These are phyloP conservation scores for Davidsoniella virescens DNA, from an alignment of 2,329 filamentous ascomycete genomes.

Conservation along the genomic window DNA sequence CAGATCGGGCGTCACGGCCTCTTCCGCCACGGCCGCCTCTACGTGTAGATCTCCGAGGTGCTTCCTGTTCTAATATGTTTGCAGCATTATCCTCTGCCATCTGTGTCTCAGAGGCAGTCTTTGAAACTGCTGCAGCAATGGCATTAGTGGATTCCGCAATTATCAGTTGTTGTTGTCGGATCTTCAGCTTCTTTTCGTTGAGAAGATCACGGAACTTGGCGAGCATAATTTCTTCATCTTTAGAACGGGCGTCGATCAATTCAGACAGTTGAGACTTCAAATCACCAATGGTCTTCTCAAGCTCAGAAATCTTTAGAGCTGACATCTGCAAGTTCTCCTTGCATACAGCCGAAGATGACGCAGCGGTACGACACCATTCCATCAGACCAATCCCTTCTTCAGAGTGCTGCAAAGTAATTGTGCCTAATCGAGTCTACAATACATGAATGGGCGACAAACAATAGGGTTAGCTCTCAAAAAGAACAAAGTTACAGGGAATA, in stretches of 20 bases:
- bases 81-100: background rate
- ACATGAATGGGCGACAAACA: background rate
- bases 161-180: conserved; percentile 48
- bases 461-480: background rate
- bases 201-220: conserved; percentile 54
- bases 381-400: conserved; percentile 46
- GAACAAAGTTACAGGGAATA: background rate
- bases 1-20: background rate
- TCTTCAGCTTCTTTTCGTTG: conserved; percentile 69
- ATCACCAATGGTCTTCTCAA: conserved; percentile 39
- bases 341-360: conserved; percentile 30
- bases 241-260: conserved; percentile 47
- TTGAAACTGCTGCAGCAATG: background rate
- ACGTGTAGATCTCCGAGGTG: background rate
- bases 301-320: conserved; percentile 24
- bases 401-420: conserved; percentile 39
- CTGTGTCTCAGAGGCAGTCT: background rate
- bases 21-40: conserved; percentile 2
- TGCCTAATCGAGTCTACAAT: conserved; percentile 50
- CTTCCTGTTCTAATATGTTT: background rate
- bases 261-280: conserved; percentile 49
- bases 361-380: conserved; percentile 51
- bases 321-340: conserved; percentile 26
- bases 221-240: conserved; percentile 49
- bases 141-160: conserved; percentile 3